These are phyloP conservation scores for Wickerhamiella bombiphila DNA, from an alignment of 805 yeast genomes.

Conservation along the genomic window DNA sequence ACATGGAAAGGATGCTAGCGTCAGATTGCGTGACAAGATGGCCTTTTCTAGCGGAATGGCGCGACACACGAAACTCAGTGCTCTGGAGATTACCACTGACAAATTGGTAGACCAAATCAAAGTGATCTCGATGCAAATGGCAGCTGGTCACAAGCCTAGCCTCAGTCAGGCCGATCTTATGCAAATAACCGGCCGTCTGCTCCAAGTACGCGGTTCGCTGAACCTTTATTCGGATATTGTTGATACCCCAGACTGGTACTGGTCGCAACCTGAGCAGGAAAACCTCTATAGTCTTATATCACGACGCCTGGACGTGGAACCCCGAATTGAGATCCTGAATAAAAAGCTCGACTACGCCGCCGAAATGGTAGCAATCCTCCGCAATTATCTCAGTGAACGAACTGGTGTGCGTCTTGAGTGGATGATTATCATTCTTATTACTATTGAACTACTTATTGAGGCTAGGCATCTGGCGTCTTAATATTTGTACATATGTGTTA, in stretches of 20 bases:
- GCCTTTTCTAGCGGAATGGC: constrained; percentile 84
- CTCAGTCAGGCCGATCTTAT: constrained; percentile 40
- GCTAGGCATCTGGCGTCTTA: constrained; percentile 39
- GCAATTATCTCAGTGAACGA: constrained; percentile 60
- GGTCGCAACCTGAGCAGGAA: constrained; percentile 84
- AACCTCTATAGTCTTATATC: constrained; percentile 59
- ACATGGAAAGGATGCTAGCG: constrained; percentile 33
- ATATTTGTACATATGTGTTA: too few relatives aligned
- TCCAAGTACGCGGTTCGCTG: constrained; percentile 65
- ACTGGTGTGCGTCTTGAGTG: constrained; percentile 69
- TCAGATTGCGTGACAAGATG: constrained; percentile 55
- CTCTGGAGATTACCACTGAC: constrained; percentile 61
- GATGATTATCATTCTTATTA: constrained; percentile 71
- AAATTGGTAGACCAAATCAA: constrained; percentile 49
- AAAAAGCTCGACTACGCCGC: constrained; percentile 81
- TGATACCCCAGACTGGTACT: constrained; percentile 84
- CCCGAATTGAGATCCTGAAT: constrained; percentile 66
- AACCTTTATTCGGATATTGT: constrained; percentile 77
- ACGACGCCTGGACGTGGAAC: constrained; percentile 54
- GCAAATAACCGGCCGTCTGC: constrained; percentile 55
- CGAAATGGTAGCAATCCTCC: constrained; percentile 68
- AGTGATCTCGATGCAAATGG: constrained; percentile 47
- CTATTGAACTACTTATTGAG: constrained; percentile 78
- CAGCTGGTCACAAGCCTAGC: constrained; percentile 41
- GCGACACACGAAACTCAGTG: constrained; percentile 71